Evolutionary conservation across 768 basidiomycete species (phyloP), one percentile per base, ranked within the genome.

Genomic region (Leucosporidium scottii): DNA sequence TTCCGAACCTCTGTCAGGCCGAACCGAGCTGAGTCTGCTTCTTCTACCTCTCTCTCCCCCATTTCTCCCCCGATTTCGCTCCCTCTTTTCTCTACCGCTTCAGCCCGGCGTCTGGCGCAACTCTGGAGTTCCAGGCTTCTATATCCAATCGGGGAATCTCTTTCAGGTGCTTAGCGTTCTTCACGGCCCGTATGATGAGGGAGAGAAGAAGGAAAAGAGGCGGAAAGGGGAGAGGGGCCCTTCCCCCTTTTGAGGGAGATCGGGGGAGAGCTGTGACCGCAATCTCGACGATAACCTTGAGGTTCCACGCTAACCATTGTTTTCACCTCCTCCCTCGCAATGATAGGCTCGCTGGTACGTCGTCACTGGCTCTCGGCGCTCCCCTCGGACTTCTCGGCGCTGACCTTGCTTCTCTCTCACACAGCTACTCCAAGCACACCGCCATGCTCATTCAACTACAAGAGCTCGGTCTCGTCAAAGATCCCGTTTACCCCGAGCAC

Each of bases 141-240:
- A 28, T 20, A 56, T 70, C 5, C 36, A 30, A 36, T 49, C 34
- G 49, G 57, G 57, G 2, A 57, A 59, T 36, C 39, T 55, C 18
- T 72, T 72, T 69, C 75, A 75, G 47, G 73, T 73, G 1, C 61
- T 71, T 12, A 69, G 67, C 66, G 74, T 67, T 68, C 62, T 63
- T 59, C 64, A 27, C 5, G 27, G 64, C n/a, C n/a, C 27, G 17
- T 36, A 28, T 12, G 5, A 25, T 54, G 31, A 21, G 10, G 20
- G 18, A 9, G 1, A 15, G 30, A 20, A 12, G 6, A 4, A 34
- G 34, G 10, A 10, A 10, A 34, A 10, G 34, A 34, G 34, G 34
- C 4, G 34, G 34, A 34, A 10, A 34, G 10, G 10, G 34, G 34
- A 34, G 34, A 34, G 34, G 34, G 10, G 34, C n/a, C n/a, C n/a